Evolutionary conservation across 2,329 filamentous ascomycete genomes (phyloP).

Genomic region (Seiridium cupressi): DNA sequence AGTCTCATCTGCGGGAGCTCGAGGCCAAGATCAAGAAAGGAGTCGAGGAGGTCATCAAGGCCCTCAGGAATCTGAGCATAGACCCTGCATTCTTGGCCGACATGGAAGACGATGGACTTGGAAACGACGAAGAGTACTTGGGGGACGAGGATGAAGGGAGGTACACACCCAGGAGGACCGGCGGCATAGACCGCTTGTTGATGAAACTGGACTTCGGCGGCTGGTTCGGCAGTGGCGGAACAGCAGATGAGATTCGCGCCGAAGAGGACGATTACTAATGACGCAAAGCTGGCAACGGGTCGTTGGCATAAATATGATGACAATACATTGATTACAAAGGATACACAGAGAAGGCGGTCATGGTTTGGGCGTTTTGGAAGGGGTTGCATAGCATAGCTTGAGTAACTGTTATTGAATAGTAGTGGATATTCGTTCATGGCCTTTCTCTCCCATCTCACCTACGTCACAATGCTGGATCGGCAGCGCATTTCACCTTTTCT

Average conservation of each 20-base stretch:
- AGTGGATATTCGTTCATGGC: background rate
- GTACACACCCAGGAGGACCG: slow-evolving; percentile 71
- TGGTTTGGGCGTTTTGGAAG: background rate
- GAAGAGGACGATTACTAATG: background rate
- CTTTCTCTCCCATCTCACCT: no score
- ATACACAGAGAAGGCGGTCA: background rate
- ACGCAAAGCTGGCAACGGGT: background rate
- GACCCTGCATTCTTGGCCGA: slow-evolving; percentile 43
- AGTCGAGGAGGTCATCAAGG: slow-evolving; percentile 65
- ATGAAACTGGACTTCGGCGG: slow-evolving; percentile 83
- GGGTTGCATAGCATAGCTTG: background rate
- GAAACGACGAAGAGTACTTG: slow-evolving; percentile 22
- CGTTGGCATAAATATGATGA: no score
- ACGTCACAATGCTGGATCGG: no score
- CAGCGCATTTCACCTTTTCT: no score
- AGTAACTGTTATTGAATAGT: background rate
- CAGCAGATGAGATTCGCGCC: background rate
- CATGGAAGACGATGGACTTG: slow-evolving; percentile 31
- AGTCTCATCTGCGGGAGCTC: slow-evolving; percentile 61
- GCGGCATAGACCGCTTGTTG: slow-evolving; percentile 78
- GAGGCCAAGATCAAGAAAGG: slow-evolving; percentile 64
- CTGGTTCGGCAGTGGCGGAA: slow-evolving; percentile 44
- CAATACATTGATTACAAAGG: background rate
- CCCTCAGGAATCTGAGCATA: slow-evolving; percentile 44
- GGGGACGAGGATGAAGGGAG: slow-evolving; percentile 32